Conservation (phyloP, 2,329 filamentous ascomycete genomes). For the Colletotrichum destructivum region DNA sequence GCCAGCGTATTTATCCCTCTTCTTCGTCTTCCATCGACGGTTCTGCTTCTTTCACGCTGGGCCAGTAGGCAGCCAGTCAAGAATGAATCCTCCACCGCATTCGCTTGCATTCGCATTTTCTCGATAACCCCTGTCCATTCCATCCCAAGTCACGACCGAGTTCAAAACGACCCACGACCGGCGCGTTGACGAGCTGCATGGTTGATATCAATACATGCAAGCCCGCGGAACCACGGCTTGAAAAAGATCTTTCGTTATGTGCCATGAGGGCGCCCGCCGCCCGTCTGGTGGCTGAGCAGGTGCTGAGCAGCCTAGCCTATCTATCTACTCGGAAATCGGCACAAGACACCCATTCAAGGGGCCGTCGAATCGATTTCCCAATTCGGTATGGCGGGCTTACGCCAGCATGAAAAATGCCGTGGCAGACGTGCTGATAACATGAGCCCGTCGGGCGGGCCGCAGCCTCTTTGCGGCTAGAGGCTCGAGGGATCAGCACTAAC, state of each 20-base stretch:
- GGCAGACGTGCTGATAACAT: neutral
- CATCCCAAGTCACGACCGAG: neutral
- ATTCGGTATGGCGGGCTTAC: neutral
- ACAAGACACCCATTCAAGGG: neutral
- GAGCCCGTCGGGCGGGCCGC: neutral
- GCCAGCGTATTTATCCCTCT: neutral
- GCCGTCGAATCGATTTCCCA: slow-evolving; percentile 7
- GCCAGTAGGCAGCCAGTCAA: neutral
- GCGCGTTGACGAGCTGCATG: neutral
- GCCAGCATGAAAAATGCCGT: slow-evolving; percentile 10
- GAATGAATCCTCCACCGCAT: neutral
- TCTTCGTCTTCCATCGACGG: neutral
- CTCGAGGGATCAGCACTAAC: slow-evolving; percentile 13
- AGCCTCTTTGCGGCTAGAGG: neutral
- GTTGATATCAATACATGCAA: neutral
- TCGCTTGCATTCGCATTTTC: neutral
- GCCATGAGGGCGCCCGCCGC: neutral
- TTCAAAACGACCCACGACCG: no score
- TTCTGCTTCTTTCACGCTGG: neutral
- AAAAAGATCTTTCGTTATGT: neutral
- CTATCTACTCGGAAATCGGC: neutral
- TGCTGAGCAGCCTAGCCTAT: no score
- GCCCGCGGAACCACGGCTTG: neutral
- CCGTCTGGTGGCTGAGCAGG: neutral
- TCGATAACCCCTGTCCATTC: no score